Evolutionary conservation across 2,329 filamentous ascomycete genomes (phyloP), one percentile per base, ranked within the genome.

Genomic region (Nothophaeocryptopus gaeumannii): DNA sequence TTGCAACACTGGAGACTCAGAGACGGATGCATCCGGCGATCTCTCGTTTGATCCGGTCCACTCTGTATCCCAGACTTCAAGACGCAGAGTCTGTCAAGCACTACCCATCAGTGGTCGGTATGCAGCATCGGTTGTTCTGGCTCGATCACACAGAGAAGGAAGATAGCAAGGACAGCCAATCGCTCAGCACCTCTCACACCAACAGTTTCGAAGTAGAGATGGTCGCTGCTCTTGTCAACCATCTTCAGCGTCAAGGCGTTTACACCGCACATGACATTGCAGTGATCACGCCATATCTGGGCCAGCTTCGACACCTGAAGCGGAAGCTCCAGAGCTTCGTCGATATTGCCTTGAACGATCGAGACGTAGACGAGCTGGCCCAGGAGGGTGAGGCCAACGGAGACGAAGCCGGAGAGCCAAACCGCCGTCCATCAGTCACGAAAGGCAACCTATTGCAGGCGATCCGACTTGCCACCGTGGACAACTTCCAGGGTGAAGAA

Each of bases 401-500:
- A 26, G 53, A 13, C 11, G 40, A 45, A 8, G 16, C 20, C 2
- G 20, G 35, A 5, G 41, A 37, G 4, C 11, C 12, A n/a, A n/a
- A 3, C 26, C 37, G 14, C 20, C 36, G 16, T 4, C 46, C 39
- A 10, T 16, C 45, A 30, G 37, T 50, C 8, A 41, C 39, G 2
- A 53, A 51, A 16, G 44, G 43, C 15, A 54, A 12, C 8, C 46
- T 56, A 13, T 29, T 37, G 4, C 26, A 58, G 16, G 48, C 49
- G 8, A 12, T 58, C 13, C 47, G 51, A 5, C 41, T 56, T 5
- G 53, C 53, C 9, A 56, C 84, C 0, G 78, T 89, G 0, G 64
- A 68, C 57, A 90, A 89, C 55, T 90, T 88, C 47, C 85, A 91
- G 58, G 87, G 86, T 0, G 86, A 91, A 62, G 86, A 91, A 59